phyloP scores from a whole-genome alignment of 192 early-diverging fungal genomes.

The Gaertneriomyces sp. region DNA sequence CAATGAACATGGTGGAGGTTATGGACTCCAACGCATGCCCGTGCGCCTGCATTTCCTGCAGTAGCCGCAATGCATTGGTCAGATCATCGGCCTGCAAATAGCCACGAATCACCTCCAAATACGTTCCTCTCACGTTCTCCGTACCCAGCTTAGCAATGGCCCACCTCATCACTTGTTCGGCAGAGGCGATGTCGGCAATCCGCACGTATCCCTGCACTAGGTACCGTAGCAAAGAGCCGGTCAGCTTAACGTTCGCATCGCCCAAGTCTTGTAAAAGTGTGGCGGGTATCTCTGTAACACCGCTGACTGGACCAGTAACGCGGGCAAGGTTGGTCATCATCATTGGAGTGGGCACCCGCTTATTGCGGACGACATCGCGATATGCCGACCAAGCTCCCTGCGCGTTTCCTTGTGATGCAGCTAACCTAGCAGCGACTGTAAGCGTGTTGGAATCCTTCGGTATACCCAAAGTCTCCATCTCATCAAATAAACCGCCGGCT shows the following conservation, averaged over 20 bases:
- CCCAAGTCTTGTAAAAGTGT: no score
- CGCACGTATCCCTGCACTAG: background rate
- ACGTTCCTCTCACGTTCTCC: background rate
- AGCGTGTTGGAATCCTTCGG: background rate
- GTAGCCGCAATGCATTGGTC: background rate
- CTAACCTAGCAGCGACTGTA: background rate
- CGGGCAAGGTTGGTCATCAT: background rate
- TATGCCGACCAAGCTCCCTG: background rate
- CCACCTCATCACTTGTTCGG: slow-evolving; percentile 1
- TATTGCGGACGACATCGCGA: background rate
- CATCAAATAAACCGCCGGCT: background rate
- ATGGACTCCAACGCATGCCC: background rate
- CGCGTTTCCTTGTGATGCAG: background rate
- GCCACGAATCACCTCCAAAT: background rate
- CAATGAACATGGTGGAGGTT: background rate
- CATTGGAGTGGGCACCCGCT: background rate
- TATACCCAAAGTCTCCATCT: background rate
- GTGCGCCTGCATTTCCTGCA: slow-evolving; percentile 4
- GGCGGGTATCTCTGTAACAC: no score
- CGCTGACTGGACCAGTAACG: no score
- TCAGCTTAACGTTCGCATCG: no score
- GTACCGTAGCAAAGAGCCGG: no score
- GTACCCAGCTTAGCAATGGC: background rate
- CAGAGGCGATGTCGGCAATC: background rate
- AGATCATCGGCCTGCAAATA: background rate